Conservation (phyloP, 495 filamentous ascomycete species). For the Oidiodendron maius region DNA sequence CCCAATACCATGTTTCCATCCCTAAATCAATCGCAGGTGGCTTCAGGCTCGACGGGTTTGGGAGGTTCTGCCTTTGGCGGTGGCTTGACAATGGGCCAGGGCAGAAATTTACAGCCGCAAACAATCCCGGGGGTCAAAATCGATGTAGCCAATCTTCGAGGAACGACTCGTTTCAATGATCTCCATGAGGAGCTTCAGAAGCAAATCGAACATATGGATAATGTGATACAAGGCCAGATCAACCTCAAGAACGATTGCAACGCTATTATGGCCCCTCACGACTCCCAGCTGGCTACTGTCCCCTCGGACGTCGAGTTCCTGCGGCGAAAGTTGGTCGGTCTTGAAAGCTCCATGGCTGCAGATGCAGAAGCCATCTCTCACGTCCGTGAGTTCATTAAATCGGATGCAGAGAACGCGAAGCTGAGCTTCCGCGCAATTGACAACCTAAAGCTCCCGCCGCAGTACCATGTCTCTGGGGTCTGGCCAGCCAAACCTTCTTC, state of each 20-base stretch:
- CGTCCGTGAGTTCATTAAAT: slow-evolving; percentile 54
- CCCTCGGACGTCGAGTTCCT: slow-evolving; percentile 72
- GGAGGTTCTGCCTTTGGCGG: slow-evolving; percentile 21
- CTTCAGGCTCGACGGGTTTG: slow-evolving; percentile 7
- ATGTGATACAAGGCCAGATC: slow-evolving; percentile 65
- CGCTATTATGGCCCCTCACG: slow-evolving; percentile 60
- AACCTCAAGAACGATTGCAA: slow-evolving; percentile 46
- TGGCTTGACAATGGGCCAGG: slow-evolving; percentile 42
- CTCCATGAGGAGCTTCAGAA: slow-evolving; percentile 77
- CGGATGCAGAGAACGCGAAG: slow-evolving; percentile 65
- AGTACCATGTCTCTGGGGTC: slow-evolving; percentile 59
- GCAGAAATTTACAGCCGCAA: slow-evolving; percentile 29
- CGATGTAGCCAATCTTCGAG: slow-evolving; percentile 65
- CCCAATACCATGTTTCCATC: slow-evolving; percentile 30
- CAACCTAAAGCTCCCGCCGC: slow-evolving; percentile 66
- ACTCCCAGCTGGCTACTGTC: slow-evolving; percentile 55
- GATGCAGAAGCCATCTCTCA: slow-evolving; percentile 68
- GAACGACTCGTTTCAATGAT: slow-evolving; percentile 87
- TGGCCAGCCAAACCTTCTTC: slow-evolving; percentile 38
- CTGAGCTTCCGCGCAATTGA: slow-evolving; percentile 71
- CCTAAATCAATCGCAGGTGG: slow-evolving; percentile 10
- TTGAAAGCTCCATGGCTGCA: slow-evolving; percentile 64
- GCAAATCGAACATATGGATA: slow-evolving; percentile 68
- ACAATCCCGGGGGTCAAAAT: slow-evolving; percentile 68
- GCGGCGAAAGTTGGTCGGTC: slow-evolving; percentile 61